These are phyloP conservation scores for Ganoderma resinaceum DNA, from an alignment of 1,284 basidiomycete genomes.

Conservation along the genomic window DNA sequence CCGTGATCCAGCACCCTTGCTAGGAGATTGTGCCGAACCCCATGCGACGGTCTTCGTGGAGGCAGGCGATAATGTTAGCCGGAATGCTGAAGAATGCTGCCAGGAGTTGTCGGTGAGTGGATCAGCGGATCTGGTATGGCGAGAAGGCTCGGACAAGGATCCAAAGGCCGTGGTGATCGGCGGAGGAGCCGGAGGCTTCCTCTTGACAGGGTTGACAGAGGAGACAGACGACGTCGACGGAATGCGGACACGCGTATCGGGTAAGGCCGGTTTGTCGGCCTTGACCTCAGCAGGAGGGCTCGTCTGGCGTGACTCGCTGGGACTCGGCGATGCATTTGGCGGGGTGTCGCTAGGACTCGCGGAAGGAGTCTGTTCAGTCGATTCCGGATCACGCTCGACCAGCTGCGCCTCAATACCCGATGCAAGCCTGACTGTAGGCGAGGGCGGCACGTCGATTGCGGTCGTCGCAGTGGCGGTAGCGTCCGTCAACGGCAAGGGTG, in stretches of 20 bases:
- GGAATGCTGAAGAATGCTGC: not conserved
- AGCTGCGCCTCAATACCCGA: slow-evolving; percentile 7
- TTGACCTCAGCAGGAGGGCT: not conserved
- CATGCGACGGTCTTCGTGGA: not conserved
- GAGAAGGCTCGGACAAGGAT: not conserved
- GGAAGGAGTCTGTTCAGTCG: not conserved
- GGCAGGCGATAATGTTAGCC: not conserved
- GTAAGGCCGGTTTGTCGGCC: too few relatives aligned
- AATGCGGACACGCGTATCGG: not conserved
- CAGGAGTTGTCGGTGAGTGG: not conserved
- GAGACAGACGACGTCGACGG: not conserved
- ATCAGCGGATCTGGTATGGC: not conserved
- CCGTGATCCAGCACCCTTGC: not conserved
- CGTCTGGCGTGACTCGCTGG: not conserved
- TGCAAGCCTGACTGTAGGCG: slow-evolving; percentile 8
- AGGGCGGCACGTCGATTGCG: not conserved
- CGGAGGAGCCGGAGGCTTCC: not conserved
- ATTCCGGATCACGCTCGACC: not conserved
- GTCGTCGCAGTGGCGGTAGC: not conserved
- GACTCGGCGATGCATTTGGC: not conserved
- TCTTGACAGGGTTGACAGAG: not conserved
- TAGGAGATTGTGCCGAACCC: not conserved
- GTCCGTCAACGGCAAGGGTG: not conserved
- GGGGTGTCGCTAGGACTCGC: not conserved
- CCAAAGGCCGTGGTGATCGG: not conserved